Evolutionary conservation across 805 yeast genomes (phyloP), one percentile per base, ranked within the genome.

Genomic region (Sungouiella thailandica): DNA sequence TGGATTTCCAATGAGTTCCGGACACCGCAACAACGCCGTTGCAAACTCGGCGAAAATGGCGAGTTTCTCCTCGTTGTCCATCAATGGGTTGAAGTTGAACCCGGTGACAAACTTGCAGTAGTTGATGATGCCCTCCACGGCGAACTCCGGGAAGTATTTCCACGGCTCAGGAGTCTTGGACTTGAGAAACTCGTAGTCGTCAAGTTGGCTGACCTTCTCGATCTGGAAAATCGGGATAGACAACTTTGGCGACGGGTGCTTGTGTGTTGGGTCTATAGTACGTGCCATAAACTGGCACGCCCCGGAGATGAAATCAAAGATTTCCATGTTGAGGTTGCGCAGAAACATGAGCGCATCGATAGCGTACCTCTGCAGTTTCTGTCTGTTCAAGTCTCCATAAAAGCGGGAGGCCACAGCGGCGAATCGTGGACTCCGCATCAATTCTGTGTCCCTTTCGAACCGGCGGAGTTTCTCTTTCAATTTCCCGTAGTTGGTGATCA

Each of bases 1-100:
- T 0, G 98, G 98, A 52, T 93, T 93, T 34, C 93, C 85, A 32
- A 93, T 70, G 23, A 84, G 54, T 53, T 84, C 93, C 2, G 93
- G 89, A 53, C 93, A 83, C 55, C 96, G 76, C 52, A 93, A 62
- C 37, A 89, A 70, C 1, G 80, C 72, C 12, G 88, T 79, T 1
- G 81, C 68, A 55, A 87, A 80, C 43, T 85, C 88, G 28, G 85
- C 75, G 43, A 84, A 74, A 5, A 68, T 60, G 22, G 65, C 60
- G 32, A 82, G 55, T 45, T 82, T 75, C 11, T 68, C 68, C 31
- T 68, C 57, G 43, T 72, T 78, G 24, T 59, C 57, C 18, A 74
- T 60, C 62, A 83, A 54, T 39, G 86, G 83, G 54, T 76, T 74
- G 32, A 70, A 62, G 47, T 70, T 55, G 56, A 68, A 76, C 49